Percentiles rank a stretch among this genome's conserved stretches.
Conservation (phyloP, 495 filamentous ascomycete genomes). For the Aspergillus hancockii region DNA sequence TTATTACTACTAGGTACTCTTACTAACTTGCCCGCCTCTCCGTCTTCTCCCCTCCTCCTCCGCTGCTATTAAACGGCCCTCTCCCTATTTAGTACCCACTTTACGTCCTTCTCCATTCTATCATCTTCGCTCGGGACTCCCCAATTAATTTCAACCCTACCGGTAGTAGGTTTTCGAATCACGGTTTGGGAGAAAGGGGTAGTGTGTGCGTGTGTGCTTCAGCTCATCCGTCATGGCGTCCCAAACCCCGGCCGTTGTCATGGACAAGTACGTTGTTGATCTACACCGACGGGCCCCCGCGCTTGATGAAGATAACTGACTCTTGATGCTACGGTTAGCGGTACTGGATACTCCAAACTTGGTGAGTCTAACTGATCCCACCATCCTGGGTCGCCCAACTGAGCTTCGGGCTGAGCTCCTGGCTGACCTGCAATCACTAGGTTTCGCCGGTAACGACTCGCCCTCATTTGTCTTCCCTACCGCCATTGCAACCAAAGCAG, state of each 20-base stretch:
- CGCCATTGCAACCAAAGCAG: conserved; percentile 92
- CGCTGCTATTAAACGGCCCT: conserved; percentile 2
- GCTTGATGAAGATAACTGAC: conserved; percentile 10
- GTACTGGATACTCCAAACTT: conserved; percentile 98
- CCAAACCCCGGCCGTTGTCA: conserved; percentile 99
- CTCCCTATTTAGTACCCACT: conserved; percentile 7
- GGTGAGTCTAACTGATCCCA: conserved; percentile 54
- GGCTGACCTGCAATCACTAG: conserved; percentile 50
- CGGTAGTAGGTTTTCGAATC: conserved; percentile 1
- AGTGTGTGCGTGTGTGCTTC: conserved; percentile 23
- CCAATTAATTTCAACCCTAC: conserved; percentile 5
- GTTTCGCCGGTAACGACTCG: conserved; percentile 98
- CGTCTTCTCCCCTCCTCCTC: conserved; percentile 10
- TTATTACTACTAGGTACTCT: no score
- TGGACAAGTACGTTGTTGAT: conserved; percentile 94
- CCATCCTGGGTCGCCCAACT: neutral
- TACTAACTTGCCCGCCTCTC: conserved; percentile 1
- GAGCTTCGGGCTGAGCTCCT: conserved; percentile 20
- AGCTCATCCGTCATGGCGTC: conserved; percentile 69
- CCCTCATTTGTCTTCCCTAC: conserved; percentile 99
- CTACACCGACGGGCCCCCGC: conserved; percentile 7
- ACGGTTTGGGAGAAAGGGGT: conserved; percentile 19
- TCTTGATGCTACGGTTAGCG: conserved; percentile 56
- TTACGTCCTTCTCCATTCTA: conserved; percentile 1
- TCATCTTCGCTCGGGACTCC: conserved; percentile 5